Conservation (phyloP, 495 filamentous ascomycete species). For the Penicillium egyptiacum region DNA sequence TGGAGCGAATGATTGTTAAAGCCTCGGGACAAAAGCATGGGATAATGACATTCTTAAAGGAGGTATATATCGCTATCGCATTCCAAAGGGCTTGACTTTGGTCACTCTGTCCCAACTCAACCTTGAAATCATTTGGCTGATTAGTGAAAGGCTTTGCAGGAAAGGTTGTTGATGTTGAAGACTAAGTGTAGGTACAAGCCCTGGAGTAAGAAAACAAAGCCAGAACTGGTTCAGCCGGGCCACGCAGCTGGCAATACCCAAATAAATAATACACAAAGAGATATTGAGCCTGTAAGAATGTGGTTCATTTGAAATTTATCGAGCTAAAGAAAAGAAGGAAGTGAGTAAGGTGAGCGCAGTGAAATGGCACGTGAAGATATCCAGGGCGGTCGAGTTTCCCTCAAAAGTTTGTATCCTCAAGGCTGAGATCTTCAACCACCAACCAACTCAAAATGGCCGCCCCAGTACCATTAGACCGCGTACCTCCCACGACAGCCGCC, state of each 20-base stretch:
- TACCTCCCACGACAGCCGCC: conserved; percentile 48
- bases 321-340: background rate
- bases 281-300: background rate
- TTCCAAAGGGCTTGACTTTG: no score
- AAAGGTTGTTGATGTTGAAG: no score
- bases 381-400: conserved; percentile 10
- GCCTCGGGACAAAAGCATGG: background rate
- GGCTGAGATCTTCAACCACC: conserved; percentile 1
- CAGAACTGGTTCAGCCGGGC: background rate
- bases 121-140: no score
- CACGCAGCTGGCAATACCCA: background rate
- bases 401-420: conserved; percentile 1
- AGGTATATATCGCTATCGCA: no score
- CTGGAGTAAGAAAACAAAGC: background rate
- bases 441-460: conserved; percentile 39
- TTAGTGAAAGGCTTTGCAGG: no score
- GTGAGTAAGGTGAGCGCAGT: background rate
- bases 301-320: background rate
- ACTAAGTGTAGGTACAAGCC: background rate
- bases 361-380: background rate
- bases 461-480: conserved; percentile 34
- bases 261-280: background rate
- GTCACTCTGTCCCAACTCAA: no score
- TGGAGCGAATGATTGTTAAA: background rate
- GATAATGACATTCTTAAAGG: background rate